These are phyloP conservation scores for Cladosporium sp. DNA, from an alignment of 2,329 filamentous ascomycete genomes.

Conservation along the genomic window DNA sequence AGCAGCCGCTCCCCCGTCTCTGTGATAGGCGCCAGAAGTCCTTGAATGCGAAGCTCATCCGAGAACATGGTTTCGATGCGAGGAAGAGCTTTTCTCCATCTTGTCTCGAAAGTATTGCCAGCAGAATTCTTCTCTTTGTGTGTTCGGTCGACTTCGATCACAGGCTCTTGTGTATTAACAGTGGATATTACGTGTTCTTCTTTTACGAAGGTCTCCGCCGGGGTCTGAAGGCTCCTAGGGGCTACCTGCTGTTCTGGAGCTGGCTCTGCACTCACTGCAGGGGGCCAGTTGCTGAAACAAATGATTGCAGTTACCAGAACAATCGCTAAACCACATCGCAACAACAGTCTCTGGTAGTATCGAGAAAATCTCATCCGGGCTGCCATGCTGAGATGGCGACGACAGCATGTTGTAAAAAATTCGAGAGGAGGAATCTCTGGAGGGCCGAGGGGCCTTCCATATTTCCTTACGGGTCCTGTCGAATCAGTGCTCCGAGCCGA, in stretches of 20 bases:
- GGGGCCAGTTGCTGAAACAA: conserved; percentile 6
- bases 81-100: neutral
- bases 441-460: no score
- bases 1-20: conserved; percentile 15
- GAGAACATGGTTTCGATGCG: conserved; percentile 5
- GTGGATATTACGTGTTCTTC: neutral
- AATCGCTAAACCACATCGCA: neutral
- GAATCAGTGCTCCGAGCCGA: no score
- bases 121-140: no score
- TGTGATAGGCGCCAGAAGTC: conserved; percentile 12
- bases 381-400: neutral
- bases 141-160: no score
- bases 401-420: no score
- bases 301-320: neutral
- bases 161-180: neutral
- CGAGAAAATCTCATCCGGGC: neutral
- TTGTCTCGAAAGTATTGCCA: neutral
- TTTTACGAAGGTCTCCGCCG: neutral
- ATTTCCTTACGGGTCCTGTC: no score
- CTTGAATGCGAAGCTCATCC: conserved; percentile 14
- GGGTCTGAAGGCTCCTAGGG: no score
- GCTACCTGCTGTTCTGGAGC: no score
- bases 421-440: no score
- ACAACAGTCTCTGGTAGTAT: neutral
- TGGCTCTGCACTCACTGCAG: conserved; percentile 1